Base-by-base conservation (phyloP, 1,284 basidiomycete genomes). In the Pseudozyma flocculosa region DNA sequence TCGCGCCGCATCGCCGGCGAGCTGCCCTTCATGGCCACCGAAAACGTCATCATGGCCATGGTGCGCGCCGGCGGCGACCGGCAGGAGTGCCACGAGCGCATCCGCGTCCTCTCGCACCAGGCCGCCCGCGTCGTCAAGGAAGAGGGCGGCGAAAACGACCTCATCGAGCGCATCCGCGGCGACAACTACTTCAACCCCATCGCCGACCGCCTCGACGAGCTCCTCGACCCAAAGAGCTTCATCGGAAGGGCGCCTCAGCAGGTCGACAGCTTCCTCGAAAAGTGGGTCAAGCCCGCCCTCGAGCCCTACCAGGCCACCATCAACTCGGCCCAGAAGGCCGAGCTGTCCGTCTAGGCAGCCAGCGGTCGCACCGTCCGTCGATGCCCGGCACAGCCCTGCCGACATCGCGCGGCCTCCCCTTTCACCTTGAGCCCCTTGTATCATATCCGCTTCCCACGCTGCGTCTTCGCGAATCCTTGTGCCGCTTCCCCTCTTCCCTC, bases 21-120 rank as follows among this genome's bases (percentile, higher is more conserved):
- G 80, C 84, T 99, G 32, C 95, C 95, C 2, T 98, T 98, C 84
- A 99, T 99, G 95, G 79, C 79, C 3, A 80, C 92, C 3, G 92
- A 96, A 80, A 98, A 98, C 80, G 85, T 99, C 79, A 98, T 98
- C 82, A 98, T 99, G 95, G 92, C 92, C 13, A 87, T 98, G 60
- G 95, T 98, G 55, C 94, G 94, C 80, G 79, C 80, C 49, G 93
- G 93, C 38, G 95, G 93, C 1, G 94, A 98, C 79, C 84, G 95
- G 37, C 95, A 98, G 80, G 89, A 90, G 79, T 92, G 92, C 36
- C 94, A 98, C 79, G 95, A 97, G 81, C 88, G 90, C 80, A 94
- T 97, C 53, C 63, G 94, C 55, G 93, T 96, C 46, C 83, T 97
- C n/a, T 95, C 92, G 14, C 94, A 98, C 79, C 87, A 97, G 79